phyloP scores from a whole-genome alignment of 805 yeast genomes.

The Kluyveromyces dobzhanskii region DNA sequence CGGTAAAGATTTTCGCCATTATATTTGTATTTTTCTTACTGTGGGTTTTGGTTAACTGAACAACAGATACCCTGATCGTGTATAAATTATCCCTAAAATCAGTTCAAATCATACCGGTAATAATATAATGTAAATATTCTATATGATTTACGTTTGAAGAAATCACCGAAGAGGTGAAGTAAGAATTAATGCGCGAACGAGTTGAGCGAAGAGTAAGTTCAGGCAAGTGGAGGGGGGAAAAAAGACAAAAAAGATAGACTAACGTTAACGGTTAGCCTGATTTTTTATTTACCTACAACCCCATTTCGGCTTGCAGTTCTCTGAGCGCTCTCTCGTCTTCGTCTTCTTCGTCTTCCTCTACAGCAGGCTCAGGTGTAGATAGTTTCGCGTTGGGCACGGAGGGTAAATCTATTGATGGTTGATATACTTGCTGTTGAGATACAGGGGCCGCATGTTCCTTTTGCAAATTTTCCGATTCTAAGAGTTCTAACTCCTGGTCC shows the following conservation, averaged over 20 bases:
- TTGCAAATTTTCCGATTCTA: constrained; percentile 75
- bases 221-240: too few species aligned
- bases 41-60: constrained; percentile 69
- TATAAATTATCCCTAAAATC: too few species aligned
- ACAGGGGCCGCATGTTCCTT: constrained; percentile 26
- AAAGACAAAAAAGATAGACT: too few species aligned
- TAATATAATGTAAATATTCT: too few species aligned
- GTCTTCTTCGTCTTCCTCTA: constrained; percentile 19
- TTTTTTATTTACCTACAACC: constrained; percentile 30
- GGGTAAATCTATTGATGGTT: constrained; percentile 31
- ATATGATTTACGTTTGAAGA: too few species aligned
- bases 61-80: too few species aligned
- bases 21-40: constrained; percentile 65
- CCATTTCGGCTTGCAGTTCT: constrained; percentile 83
- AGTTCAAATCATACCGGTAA: too few species aligned
- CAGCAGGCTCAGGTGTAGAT: constrained; percentile 10
- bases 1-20: constrained; percentile 81
- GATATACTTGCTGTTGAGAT: constrained; percentile 1
- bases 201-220: too few species aligned
- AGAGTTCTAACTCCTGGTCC: constrained; percentile 84
- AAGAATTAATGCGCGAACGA: too few species aligned
- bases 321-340: constrained; percentile 64
- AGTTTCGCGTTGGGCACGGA: constrained; percentile 36
- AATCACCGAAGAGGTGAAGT: too few species aligned
- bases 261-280: too few species aligned